Conservation (phyloP, 176 grass and related monocot genomes). For the Lolium rigidum region DNA sequence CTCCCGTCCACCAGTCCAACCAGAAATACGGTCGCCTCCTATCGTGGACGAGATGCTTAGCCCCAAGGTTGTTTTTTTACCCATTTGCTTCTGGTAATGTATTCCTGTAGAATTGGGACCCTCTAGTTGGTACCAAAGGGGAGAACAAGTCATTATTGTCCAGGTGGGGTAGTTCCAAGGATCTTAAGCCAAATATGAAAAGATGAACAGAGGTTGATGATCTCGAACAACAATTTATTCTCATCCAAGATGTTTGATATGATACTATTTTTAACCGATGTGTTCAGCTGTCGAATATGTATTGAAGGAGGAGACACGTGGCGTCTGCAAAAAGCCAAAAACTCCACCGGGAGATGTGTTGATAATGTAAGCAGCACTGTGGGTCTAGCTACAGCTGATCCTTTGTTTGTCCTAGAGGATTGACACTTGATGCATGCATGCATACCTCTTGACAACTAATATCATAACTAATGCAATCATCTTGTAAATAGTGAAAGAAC, state of each 20-base stretch:
- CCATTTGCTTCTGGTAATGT: too few relatives aligned
- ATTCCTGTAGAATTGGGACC: too few relatives aligned
- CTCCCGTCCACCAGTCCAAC: too few relatives aligned
- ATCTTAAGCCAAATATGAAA: not conserved
- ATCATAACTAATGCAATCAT: slow-evolving; percentile 40
- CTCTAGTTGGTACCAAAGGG: too few relatives aligned
- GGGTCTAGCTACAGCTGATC: slow-evolving; percentile 16
- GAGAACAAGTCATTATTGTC: too few relatives aligned
- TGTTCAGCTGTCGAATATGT: not conserved
- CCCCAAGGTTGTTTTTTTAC: too few relatives aligned
- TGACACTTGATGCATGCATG: slow-evolving; percentile 27
- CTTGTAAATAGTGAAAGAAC: not conserved
- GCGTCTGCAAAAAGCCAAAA: slow-evolving; percentile 22
- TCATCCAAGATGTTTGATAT: not conserved
- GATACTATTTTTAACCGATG: not conserved
- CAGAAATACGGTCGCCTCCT: too few relatives aligned
- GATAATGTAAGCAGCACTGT: not conserved
- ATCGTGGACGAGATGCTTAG: too few relatives aligned
- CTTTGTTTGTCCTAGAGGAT: slow-evolving; percentile 47
- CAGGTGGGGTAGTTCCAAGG: not conserved
- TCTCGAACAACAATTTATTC: not conserved
- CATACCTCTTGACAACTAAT: not conserved
- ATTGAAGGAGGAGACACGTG: slow-evolving; percentile 8
- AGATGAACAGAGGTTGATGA: not conserved
- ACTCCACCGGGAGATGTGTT: not conserved